Conservation (phyloP, 2,329 filamentous ascomycete species). For the Apiospora kogelbergensis region DNA sequence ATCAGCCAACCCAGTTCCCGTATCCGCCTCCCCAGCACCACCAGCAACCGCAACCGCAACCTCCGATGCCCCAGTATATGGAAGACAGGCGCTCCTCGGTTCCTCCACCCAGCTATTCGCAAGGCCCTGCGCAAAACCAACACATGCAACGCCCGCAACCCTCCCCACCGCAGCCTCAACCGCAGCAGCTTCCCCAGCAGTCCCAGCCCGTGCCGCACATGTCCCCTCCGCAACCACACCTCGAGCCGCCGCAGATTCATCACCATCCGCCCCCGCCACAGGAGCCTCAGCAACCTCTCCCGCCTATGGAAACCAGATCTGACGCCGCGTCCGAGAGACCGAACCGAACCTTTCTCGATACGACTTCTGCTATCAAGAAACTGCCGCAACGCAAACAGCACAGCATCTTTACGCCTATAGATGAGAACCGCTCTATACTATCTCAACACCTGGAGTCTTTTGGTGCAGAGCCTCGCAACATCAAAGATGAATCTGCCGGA, state of each 20-base stretch:
- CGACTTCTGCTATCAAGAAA: slow-evolving; percentile 31
- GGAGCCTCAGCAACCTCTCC: slow-evolving; percentile 47
- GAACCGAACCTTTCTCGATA: slow-evolving; percentile 30
- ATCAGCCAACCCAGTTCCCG: slow-evolving; percentile 34
- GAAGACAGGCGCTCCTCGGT: slow-evolving; percentile 74
- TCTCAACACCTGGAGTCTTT: slow-evolving; percentile 78
- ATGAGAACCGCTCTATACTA: slow-evolving; percentile 85
- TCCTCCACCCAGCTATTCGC: slow-evolving; percentile 62
- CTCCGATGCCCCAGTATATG: slow-evolving; percentile 67
- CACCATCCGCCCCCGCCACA: slow-evolving; percentile 27
- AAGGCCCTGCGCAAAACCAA: slow-evolving; percentile 51
- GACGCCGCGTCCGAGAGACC: slow-evolving; percentile 49
- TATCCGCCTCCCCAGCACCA: slow-evolving; percentile 29
- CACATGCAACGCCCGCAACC: slow-evolving; percentile 53
- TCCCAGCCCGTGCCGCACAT: slow-evolving; percentile 43
- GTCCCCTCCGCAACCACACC: slow-evolving; percentile 54
- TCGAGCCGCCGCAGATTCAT: slow-evolving; percentile 33
- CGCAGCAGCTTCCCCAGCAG: slow-evolving; percentile 49
- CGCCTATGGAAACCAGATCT: slow-evolving; percentile 49
- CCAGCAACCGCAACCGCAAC: slow-evolving; percentile 36
- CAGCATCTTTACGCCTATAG: slow-evolving; percentile 97
- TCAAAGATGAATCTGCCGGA: slow-evolving; percentile 36
- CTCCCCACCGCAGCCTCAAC: slow-evolving; percentile 58
- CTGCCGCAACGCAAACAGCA: slow-evolving; percentile 77
- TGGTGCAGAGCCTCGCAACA: slow-evolving; percentile 50